Base-by-base conservation (phyloP, 345 rosid genomes). In the Crucihimalaya himalaica region DNA sequence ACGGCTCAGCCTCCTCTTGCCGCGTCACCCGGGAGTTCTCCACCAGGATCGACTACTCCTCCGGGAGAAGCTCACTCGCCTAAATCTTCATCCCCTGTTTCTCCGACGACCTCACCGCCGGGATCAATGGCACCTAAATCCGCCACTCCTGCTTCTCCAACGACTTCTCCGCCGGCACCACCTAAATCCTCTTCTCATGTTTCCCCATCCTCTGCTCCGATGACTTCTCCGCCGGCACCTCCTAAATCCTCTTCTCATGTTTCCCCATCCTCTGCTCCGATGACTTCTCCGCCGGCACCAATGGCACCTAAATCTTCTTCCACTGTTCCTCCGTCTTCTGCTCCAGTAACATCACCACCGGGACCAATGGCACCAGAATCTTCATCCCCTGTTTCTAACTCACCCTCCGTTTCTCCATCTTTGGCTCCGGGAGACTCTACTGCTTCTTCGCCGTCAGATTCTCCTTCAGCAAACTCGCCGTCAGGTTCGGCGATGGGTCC, bases 1-100 rank as follows among this genome's bases (percentile, higher is more conserved):
- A 55, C 62, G 7, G 51, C 82, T 5, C 65, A 75, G 54, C 76
- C 80, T 50, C 46, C 84, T 14, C 75, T 82, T 0, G 59, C 88
- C 25, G 75, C 81, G 12, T 9, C 72, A 0, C 77, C 77, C 1
- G 65, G 69, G 23, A 66, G 34, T 2, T 56, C 85, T 0, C 80
- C 63, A 1, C 76, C 76, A 21, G 70, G 63, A 34, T 27, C 37
- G 3, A 61, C 63, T 14, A 42, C 81, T 10, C 25, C 66, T 0
- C 27, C 79, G 5, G 73, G 67, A 19, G 66, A 8, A 48, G 63
- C 63, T 0, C 69, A 51, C 40, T 54, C 64, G 1, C 76, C 68
- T 52, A 39, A 61, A 19, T 63, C 76, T 48, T 59, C 69, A 0
- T 52, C 76, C 64, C 35, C 61, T 42, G 63, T 39, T 29, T 72